Percentiles rank a stretch among this genome's conserved stretches.
phyloP scores from a whole-genome alignment of 2,329 filamentous ascomycete species.

The Xenosphaeropsis pyriputrescens region DNA sequence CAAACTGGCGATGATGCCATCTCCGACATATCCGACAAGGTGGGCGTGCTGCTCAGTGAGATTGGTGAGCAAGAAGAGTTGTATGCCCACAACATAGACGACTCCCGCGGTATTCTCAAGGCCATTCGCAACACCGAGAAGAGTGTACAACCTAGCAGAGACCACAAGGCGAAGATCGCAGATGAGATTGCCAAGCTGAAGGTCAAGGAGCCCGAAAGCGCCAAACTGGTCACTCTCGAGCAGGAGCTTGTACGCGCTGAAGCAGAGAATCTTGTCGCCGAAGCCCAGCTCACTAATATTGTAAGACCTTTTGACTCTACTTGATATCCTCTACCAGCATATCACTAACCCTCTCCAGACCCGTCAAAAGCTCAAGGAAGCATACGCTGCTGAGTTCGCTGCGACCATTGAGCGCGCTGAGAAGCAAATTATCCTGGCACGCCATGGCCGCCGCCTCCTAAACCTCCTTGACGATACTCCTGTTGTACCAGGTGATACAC shows the following conservation, averaged over 20 bases:
- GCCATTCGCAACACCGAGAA: constrained; percentile 89
- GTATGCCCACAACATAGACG: constrained; percentile 78
- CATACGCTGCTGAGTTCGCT: constrained; percentile 76
- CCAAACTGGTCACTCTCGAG: constrained; percentile 71
- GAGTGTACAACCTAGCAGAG: constrained; percentile 84
- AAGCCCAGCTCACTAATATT: constrained; percentile 91
- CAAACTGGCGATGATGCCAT: constrained; percentile 76
- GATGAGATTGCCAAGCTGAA: constrained; percentile 90
- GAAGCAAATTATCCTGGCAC: constrained; percentile 90
- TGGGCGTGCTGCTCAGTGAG: constrained; percentile 83
- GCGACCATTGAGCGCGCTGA: constrained; percentile 92
- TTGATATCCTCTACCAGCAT: not conserved
- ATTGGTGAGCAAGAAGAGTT: constrained; percentile 86
- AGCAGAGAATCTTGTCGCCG: constrained; percentile 88
- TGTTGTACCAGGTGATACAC: constrained; percentile 71
- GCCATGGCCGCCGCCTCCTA: constrained; percentile 74
- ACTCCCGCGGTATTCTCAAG: constrained; percentile 72
- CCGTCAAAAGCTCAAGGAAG: constrained; percentile 89
- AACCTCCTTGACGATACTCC: constrained; percentile 81
- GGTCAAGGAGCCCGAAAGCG: constrained; percentile 77
- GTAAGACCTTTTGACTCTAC: constrained; percentile 33
- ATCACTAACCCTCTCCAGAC: constrained; percentile 37
- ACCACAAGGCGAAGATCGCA: constrained; percentile 72
- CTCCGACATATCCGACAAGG: constrained; percentile 86
- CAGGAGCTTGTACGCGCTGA: constrained; percentile 94